These are phyloP conservation scores for Balamuthia mandrillaris DNA, from an alignment of 208 protist genomes.

Conservation along the genomic window DNA sequence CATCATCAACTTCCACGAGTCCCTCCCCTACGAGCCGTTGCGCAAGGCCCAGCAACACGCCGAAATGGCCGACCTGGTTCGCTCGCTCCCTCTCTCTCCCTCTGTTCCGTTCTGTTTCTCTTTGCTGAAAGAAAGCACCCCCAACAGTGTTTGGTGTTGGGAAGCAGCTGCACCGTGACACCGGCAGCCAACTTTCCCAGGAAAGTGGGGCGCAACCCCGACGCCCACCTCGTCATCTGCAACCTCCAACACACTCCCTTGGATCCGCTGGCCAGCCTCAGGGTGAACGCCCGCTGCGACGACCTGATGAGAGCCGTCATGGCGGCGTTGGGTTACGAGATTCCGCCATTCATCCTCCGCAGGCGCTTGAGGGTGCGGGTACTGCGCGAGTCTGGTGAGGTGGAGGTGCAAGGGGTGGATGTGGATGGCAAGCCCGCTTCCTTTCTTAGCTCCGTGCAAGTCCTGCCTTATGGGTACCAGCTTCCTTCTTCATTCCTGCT, in stretches of 20 bases:
- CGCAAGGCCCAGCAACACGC: background rate
- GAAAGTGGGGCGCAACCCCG: background rate
- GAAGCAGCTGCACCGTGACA: background rate
- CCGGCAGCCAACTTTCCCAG: background rate
- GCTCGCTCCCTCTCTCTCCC: no score
- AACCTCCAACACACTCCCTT: conserved; percentile 22
- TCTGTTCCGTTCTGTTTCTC: no score
- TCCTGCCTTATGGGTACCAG: no score
- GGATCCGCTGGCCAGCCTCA: background rate
- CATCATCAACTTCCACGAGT: conserved; percentile 24
- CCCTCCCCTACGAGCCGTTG: background rate
- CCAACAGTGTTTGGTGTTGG: background rate
- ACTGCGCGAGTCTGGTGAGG: background rate
- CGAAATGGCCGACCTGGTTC: background rate
- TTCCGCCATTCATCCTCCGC: background rate
- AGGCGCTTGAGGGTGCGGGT: background rate
- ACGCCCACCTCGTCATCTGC: background rate
- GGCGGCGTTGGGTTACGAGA: background rate
- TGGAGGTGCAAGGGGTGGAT: background rate
- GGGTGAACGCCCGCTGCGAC: background rate
- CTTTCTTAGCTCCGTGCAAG: background rate
- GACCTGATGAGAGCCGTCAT: conserved; percentile 10
- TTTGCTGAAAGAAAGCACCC: no score
- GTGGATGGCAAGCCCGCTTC: background rate
- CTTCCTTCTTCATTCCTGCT: no score